Evolutionary conservation across 768 basidiomycete genomes (phyloP).

Genomic region (Podaxis sp.): DNA sequence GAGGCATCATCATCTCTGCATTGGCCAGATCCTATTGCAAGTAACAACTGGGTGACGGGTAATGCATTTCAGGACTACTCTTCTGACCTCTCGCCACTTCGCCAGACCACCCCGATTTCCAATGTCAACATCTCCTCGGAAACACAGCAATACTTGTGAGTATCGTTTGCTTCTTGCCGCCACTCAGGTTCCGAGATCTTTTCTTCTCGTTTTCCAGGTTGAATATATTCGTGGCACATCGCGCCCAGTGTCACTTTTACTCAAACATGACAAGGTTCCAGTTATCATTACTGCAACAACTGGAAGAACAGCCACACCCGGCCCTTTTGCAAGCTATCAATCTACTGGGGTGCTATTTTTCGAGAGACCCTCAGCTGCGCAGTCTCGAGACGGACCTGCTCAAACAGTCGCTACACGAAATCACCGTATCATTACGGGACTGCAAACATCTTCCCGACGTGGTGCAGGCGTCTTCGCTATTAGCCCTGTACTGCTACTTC

Average conservation of each 20-base stretch:
- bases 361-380: conserved; percentile 38
- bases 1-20: conserved; percentile 5
- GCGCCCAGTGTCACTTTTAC: conserved; percentile 61
- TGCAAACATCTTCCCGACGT: conserved; percentile 58
- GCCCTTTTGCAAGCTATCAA: conserved; percentile 63
- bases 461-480: conserved; percentile 59
- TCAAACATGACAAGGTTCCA: conserved; percentile 46
- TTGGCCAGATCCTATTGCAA: conserved; percentile 13
- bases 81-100: conserved; percentile 11
- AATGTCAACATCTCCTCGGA: conserved; percentile 16
- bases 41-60: conserved; percentile 4
- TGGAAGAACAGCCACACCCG: conserved; percentile 42
- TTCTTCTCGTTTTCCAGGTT: conserved; percentile 34
- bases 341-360: conserved; percentile 58
- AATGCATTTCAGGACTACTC: neutral
- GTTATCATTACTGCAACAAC: conserved; percentile 1
- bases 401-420: conserved; percentile 47
- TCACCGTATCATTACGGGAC: conserved; percentile 52
- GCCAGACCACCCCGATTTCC: conserved; percentile 13
- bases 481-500: conserved; percentile 60
- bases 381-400: conserved; percentile 50
- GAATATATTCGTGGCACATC: conserved; percentile 54
- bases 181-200: neutral
- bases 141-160: conserved; percentile 40
- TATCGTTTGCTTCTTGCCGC: neutral